phyloP scores from a whole-genome alignment of 2,329 filamentous ascomycete genomes.

The Hypoxylon sp. region DNA sequence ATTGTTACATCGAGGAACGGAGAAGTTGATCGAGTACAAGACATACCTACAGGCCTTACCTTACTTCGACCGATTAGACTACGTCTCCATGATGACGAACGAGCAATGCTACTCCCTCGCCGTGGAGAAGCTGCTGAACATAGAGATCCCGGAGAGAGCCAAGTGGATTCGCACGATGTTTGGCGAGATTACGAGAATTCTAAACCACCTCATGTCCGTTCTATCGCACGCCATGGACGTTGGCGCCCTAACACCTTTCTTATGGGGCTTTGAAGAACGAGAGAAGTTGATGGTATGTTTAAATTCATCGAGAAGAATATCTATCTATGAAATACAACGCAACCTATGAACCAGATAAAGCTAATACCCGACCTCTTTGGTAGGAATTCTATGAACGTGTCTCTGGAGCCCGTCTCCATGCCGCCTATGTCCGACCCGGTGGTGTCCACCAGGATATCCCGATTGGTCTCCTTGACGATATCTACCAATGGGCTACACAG shows the following conservation, averaged over 20 bases:
- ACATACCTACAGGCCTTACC: constrained; percentile 98
- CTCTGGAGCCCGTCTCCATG: constrained; percentile 95
- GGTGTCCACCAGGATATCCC: constrained; percentile 97
- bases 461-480: constrained; percentile 94
- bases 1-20: constrained; percentile 94
- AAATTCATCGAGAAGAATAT: constrained; percentile 16
- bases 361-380: constrained; percentile 27
- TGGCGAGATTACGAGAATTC: constrained; percentile 90
- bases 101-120: constrained; percentile 97
- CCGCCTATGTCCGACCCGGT: constrained; percentile 95
- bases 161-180: constrained; percentile 98
- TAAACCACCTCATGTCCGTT: constrained; percentile 99
- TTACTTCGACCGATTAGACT: constrained; percentile 98
- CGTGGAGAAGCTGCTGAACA: constrained; percentile 97
- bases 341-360: constrained; percentile 17
- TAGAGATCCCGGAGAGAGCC: constrained; percentile 94
- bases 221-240: constrained; percentile 99
- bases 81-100: constrained; percentile 99
- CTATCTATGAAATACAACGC: constrained; percentile 21
- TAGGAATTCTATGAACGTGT: constrained; percentile 99
- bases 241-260: constrained; percentile 95
- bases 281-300: constrained; percentile 96
- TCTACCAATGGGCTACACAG: constrained; percentile 99
- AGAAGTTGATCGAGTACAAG: constrained; percentile 99
- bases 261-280: constrained; percentile 99